phyloP scores from a whole-genome alignment of 495 filamentous ascomycete species.

The Parathielavia appendiculata region DNA sequence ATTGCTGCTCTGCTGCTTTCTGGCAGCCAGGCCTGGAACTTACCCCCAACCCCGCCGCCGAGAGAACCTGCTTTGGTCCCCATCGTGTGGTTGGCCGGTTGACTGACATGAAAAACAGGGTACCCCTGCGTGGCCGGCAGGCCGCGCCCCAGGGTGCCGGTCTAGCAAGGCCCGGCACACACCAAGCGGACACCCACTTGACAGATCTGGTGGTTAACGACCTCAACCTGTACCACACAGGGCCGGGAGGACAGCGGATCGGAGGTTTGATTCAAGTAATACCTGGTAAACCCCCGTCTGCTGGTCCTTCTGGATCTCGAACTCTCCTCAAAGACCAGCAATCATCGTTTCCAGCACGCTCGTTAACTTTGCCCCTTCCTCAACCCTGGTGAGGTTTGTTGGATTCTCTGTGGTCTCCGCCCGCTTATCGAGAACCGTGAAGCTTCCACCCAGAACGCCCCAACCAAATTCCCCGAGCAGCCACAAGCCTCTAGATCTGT shows the following conservation, averaged over 20 bases:
- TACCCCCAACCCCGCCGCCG: neutral
- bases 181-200: too few relatives aligned
- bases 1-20: too few relatives aligned
- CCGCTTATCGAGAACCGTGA: slow-evolving; percentile 15
- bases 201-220: too few relatives aligned
- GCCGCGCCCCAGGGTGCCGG: slow-evolving; percentile 2
- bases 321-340: slow-evolving; percentile 7
- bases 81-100: slow-evolving; percentile 11
- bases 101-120: neutral
- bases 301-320: slow-evolving; percentile 10
- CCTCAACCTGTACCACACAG: slow-evolving; percentile 3
- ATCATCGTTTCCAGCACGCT: slow-evolving; percentile 20
- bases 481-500: neutral
- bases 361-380: slow-evolving; percentile 15
- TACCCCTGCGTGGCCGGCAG: slow-evolving; percentile 1
- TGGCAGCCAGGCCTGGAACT: slow-evolving; percentile 8
- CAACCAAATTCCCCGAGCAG: neutral
- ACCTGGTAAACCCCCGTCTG: slow-evolving; percentile 11
- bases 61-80: neutral
- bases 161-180: neutral
- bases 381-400: neutral
- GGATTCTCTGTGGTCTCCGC: slow-evolving; percentile 8
- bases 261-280: slow-evolving; percentile 13
- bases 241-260: slow-evolving; percentile 1
- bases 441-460: neutral